Base-by-base conservation (phyloP, 1,284 basidiomycete species). In the Quambalaria eucalypti region DNA sequence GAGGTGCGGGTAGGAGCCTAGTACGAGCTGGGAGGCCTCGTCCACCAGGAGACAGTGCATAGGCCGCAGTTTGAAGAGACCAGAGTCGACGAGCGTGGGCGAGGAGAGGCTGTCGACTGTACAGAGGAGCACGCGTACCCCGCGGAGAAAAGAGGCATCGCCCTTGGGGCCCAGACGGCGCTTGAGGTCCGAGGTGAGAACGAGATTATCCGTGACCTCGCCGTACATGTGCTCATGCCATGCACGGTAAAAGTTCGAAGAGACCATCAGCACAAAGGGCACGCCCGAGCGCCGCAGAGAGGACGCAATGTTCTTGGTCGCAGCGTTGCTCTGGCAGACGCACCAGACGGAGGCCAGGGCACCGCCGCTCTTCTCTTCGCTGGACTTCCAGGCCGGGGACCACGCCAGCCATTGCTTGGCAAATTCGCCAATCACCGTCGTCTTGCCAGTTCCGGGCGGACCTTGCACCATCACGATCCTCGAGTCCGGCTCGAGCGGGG, bases 211-310 rank as follows among this genome's bases (percentile, higher is more conserved):
- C 19, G 10, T 4, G n/a, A 46, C 28, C 12, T 26, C 44, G 16
- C 46, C 38, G 51, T 56, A 56, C 39, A 56, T 31, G 29, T 56
- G 31, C 36, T 54, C 51, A 33, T 56, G 55, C 55, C 55, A 56
- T 31, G 53, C 53, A 14, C 29, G 46, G 28, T 26, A 19, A 19
- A 49, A 53, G 28, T n/a, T 19, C 1, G 8, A 6, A 12, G 39
- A 23, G 26, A 53, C 52, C 23, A 53, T 48, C n/a, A 53, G 49
- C 28, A 12, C 12, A 23, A 48, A 52, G 8, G 39, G 29, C n/a
- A 52, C 25, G 19, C 26, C 47, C n/a, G 14, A n/a, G 14, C 28
- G 14, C 28, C 19, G 16, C 16, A 52, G 47, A 2, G 31, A 40
- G 8, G n/a, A 12, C 16, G 51, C 51, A n/a, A 52, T 47, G 31